Evolutionary conservation across 257 asterid species (phyloP).

Genomic region (Orobanche coerulescens): DNA sequence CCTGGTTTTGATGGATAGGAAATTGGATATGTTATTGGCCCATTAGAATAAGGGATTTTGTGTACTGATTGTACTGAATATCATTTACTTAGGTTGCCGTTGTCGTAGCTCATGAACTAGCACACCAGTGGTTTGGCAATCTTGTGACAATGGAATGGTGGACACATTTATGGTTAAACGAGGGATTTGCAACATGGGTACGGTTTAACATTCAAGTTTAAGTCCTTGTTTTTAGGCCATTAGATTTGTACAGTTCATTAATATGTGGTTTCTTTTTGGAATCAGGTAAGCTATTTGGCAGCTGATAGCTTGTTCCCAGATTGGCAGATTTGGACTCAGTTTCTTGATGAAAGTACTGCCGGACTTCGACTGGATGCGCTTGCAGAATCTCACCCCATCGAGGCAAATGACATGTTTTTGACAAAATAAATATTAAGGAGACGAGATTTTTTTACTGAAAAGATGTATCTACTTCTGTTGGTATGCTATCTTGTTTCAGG

Average conservation of each 20-base stretch:
- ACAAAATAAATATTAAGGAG: neutral
- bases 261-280: conserved; percentile 16
- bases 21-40: no score
- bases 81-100: conserved; percentile 62
- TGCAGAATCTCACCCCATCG: conserved; percentile 89
- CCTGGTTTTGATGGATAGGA: neutral
- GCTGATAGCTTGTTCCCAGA: conserved; percentile 88
- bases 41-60: neutral
- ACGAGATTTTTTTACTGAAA: neutral
- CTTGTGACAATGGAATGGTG: conserved; percentile 99
- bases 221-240: neutral
- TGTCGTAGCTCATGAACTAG: conserved; percentile 96
- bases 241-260: conserved; percentile 11
- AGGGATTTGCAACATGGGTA: conserved; percentile 99
- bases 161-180: conserved; percentile 96
- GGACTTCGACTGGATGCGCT: conserved; percentile 95
- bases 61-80: conserved; percentile 16
- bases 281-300: conserved; percentile 87
- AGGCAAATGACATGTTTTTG: conserved; percentile 35
- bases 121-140: conserved; percentile 99
- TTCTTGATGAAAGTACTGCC: conserved; percentile 72
- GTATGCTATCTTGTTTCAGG: conserved; percentile 44
- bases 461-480: conserved; percentile 13
- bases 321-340: conserved; percentile 95
- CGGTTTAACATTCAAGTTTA: conserved; percentile 18